Conservation (phyloP, 495 filamentous ascomycete genomes). For the Penicillium roqueforti region DNA sequence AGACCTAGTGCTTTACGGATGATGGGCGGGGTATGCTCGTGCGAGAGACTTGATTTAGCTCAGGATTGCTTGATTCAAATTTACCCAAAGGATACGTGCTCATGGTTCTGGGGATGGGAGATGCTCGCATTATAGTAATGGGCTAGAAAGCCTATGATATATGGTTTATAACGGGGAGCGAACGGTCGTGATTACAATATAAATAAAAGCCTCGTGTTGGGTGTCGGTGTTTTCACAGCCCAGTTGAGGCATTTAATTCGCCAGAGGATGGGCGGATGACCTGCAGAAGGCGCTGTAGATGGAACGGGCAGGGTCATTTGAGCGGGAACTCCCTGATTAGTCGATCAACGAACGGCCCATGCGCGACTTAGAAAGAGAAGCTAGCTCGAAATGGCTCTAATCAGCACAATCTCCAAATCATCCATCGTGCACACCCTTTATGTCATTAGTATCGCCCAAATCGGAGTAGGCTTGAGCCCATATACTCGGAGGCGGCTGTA, state of each 20-base stretch:
- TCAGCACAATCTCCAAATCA: constrained; percentile 11
- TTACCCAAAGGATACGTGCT: not conserved
- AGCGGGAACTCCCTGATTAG: constrained; percentile 25
- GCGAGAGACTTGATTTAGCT: not conserved
- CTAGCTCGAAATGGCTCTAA: not conserved
- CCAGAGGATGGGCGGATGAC: constrained; percentile 31
- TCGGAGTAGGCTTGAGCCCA: constrained; percentile 1
- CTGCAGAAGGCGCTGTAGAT: not conserved
- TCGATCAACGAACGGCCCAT: constrained; percentile 39
- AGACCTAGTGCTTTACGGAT: constrained; percentile 13
- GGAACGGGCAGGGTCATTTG: constrained; percentile 29
- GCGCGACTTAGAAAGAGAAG: constrained; percentile 17
- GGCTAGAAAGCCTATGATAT: not conserved
- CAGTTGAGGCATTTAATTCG: not conserved
- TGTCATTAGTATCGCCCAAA: not conserved
- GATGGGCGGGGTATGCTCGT: constrained; percentile 6
- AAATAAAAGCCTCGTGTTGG: constrained; percentile 16
- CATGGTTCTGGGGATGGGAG: not conserved
- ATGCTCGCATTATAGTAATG: not conserved
- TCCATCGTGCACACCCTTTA: constrained; percentile 9
- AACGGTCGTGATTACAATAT: constrained; percentile 21
- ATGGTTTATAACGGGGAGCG: constrained; percentile 2
- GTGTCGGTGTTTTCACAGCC: constrained; percentile 5
- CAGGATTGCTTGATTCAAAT: not conserved
- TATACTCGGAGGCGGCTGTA: constrained; percentile 19